A percentile compares a stretch with the other conserved stretches of the same genome.
phyloP scores from a whole-genome alignment of 352 stramenopile genomes.

The Globisporangium okanoganense region DNA sequence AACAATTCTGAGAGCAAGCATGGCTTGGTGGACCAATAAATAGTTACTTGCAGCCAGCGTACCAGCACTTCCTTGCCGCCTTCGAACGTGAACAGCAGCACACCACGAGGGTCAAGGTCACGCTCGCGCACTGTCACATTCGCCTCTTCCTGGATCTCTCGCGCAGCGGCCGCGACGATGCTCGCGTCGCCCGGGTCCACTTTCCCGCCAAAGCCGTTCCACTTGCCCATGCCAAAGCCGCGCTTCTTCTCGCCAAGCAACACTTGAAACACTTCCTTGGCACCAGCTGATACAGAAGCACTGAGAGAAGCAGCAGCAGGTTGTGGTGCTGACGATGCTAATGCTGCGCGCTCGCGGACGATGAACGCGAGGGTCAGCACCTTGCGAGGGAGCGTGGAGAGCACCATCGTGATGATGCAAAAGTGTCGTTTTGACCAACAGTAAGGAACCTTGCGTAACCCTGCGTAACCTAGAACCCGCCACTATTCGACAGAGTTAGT shows the following conservation, averaged over 20 bases:
- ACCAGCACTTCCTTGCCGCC: conserved; percentile 55
- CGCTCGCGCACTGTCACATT: conserved; percentile 37
- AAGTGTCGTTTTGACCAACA: too few species aligned
- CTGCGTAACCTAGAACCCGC: too few species aligned
- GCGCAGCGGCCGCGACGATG: conserved; percentile 46
- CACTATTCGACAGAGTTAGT: too few species aligned
- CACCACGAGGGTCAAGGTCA: conserved; percentile 27
- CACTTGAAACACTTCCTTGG: conserved; percentile 26
- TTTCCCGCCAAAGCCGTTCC: conserved; percentile 91
- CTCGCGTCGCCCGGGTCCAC: conserved; percentile 70
- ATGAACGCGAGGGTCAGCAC: conserved; percentile 52
- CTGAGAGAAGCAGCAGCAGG: not conserved
- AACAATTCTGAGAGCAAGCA: not conserved
- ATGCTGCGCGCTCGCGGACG: conserved; percentile 21
- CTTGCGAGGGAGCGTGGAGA: conserved; percentile 37
- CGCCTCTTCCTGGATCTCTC: conserved; percentile 71
- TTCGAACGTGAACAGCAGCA: conserved; percentile 68
- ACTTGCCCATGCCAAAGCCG: conserved; percentile 86
- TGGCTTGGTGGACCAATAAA: not conserved
- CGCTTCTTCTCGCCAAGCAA: conserved; percentile 89
- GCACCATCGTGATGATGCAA: conserved; percentile 17
- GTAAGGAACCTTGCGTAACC: too few species aligned
- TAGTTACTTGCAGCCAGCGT: not conserved
- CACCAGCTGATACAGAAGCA: not conserved
- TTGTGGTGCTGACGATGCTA: not conserved